Conservation (phyloP, 2,329 filamentous ascomycete genomes). For the Daldinia sp. region DNA sequence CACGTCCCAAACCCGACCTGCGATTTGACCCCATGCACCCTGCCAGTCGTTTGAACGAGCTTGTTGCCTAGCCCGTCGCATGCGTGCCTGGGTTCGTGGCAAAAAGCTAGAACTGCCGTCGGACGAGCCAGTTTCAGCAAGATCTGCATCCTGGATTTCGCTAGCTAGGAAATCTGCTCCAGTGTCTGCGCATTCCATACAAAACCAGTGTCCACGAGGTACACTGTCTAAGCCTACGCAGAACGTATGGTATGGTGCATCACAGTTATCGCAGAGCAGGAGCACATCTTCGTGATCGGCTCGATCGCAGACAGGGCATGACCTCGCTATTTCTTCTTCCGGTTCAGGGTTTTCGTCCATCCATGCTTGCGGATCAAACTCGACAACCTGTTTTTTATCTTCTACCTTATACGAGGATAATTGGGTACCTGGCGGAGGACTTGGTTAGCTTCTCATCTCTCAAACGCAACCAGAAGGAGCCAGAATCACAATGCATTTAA, state of each 20-base stretch:
- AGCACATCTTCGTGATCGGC: conserved; percentile 84
- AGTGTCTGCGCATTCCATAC: conserved; percentile 72
- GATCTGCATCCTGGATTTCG: conserved; percentile 48
- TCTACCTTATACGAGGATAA: conserved; percentile 71
- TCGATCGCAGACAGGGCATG: conserved; percentile 85
- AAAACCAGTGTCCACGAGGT: conserved; percentile 86
- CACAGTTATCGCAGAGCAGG: conserved; percentile 90
- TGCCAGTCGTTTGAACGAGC: conserved; percentile 87
- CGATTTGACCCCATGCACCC: conserved; percentile 78
- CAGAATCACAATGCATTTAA: conserved; percentile 37
- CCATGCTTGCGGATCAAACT: conserved; percentile 82
- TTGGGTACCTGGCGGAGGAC: conserved; percentile 57
- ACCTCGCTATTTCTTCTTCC: conserved; percentile 72
- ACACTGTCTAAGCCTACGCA: conserved; percentile 84
- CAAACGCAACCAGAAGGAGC: background rate
- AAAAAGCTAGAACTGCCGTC: conserved; percentile 51
- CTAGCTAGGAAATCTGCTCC: conserved; percentile 57
- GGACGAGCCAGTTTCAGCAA: conserved; percentile 32
- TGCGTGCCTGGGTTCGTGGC: conserved; percentile 65
- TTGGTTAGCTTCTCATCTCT: conserved; percentile 37
- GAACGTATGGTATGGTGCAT: conserved; percentile 88
- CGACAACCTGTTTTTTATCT: conserved; percentile 88
- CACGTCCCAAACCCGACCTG: conserved; percentile 69
- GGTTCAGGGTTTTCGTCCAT: conserved; percentile 76
- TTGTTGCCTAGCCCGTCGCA: conserved; percentile 63